Evolutionary conservation across 768 basidiomycete genomes (phyloP), one percentile per base, ranked within the genome.

Genomic region (Cubamyces lactineus): DNA sequence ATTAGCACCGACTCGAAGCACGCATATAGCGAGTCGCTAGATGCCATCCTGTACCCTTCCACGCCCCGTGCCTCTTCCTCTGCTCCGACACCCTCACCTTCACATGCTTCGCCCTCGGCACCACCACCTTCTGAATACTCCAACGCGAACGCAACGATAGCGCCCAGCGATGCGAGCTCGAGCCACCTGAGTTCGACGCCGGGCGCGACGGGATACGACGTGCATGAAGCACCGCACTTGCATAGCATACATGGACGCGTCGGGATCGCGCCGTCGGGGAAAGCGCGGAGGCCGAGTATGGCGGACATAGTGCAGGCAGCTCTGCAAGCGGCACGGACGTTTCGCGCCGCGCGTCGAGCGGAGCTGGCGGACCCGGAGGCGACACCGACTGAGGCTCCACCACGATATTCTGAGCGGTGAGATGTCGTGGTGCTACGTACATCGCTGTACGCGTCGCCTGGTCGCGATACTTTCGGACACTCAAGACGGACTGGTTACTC

Each of bases 341-440:
- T 24, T 19, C 45, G n/a, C 19, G 45, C 11, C 8, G 45, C 45
- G 9, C 45, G 45, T 6, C 24, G 45, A 9, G 34, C 45, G n/a
- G 19, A 19, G 45, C 5, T 19, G 28, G 34, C 4, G 30, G 53
- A 42, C 13, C 47, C 47, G 28, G 47, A 49, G 8, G 15, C 23
- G 26, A 57, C 57, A 8, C 57, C 57, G 16, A 50, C 57, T 39
- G 57, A 57, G 24, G 57, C 48, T 9, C 57, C 48, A 3, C 48
- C 57, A 16, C 8, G 15, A 23, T 57, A 57, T 16, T 57, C 57
- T 47, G 55, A 49, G 21, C 47, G 39, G 13, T 50, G 48, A 41
- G 7, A 21, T 28, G 28, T 7, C 28, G 28, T 3, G 7, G 28
- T 7, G 28, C 28, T 28, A 28, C 4, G 28, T 28, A n/a, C n/a